Evolutionary conservation across 345 rosid species (phyloP), one percentile per base, ranked within the genome.

Genomic region (Linum usitatissimum): DNA sequence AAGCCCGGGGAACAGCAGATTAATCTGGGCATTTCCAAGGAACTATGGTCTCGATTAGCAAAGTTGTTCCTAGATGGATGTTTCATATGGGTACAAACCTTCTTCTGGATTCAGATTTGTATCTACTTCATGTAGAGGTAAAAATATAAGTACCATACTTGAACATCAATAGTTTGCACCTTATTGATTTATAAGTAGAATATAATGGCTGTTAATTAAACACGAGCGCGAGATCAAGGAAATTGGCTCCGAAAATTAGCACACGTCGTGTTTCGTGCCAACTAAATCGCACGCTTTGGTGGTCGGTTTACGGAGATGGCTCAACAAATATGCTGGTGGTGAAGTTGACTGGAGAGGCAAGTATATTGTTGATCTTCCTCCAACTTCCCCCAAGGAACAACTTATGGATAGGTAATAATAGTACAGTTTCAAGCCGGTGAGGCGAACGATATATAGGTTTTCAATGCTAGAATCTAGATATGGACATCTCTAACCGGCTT

Each of bases 91-190:
- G 30, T 30, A 8, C 23, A 55, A 55, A 55, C 30, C 9, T 55
- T 0, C 13, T 55, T 6, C 59, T 55, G 30, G 59, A 55, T 9
- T 55, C 59, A 3, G 59, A 55, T 55, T 19, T 55, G 12, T 18
- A 55, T 55, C 59, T 55, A 18, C 59, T 55, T 19, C 59, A 55
- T 28, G 6, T 19, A n/a, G 59, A 55, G 59, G 59, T 55, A 15
- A 18, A 18, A 4, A 4, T 34, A 4, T 34, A 34, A 34, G 5
- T 34, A 23, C 28, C 2, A 23, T 23, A 23, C 28, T 23, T 0
- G 28, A 23, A 23, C 28, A 23, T 23, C 28, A 23, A 23, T 23
- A 23, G 28, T 23, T 23, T 23, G 28, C 28, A 23, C 28, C 28
- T 34, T 34, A 7, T 34, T 34, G 38, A 34, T 15, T 34, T 10